Percentiles rank a stretch among this genome's conserved stretches.
Conservation (phyloP, 2,329 filamentous ascomycete genomes). For the Colletotrichum caudatum region DNA sequence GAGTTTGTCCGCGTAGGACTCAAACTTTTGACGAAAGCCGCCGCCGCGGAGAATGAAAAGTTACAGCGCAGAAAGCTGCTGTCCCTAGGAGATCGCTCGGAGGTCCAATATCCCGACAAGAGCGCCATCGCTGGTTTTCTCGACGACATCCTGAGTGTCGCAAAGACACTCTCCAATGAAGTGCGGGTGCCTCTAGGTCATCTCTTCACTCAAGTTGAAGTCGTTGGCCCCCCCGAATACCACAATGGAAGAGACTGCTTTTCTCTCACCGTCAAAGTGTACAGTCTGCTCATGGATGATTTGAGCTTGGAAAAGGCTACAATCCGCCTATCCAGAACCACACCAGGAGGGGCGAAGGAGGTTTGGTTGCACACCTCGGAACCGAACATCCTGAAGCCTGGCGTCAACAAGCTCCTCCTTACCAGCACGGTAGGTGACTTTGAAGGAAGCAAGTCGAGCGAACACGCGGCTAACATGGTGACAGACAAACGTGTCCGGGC, state of each 20-base stretch:
- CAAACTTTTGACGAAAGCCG: slow-evolving; percentile 78
- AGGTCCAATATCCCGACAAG: slow-evolving; percentile 47
- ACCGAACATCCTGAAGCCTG: slow-evolving; percentile 64
- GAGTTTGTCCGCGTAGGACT: slow-evolving; percentile 84
- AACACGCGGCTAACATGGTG: slow-evolving; percentile 46
- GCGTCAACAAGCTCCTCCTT: slow-evolving; percentile 53
- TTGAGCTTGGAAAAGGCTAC: slow-evolving; percentile 71
- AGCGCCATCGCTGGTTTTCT: slow-evolving; percentile 62
- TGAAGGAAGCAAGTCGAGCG: neutral
- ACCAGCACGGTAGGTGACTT: slow-evolving; percentile 50
- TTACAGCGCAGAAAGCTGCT: slow-evolving; percentile 53
- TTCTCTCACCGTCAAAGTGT: slow-evolving; percentile 73
- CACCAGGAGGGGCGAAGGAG: slow-evolving; percentile 60
- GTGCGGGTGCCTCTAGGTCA: slow-evolving; percentile 75
- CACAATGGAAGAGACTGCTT: slow-evolving; percentile 81
- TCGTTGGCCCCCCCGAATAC: slow-evolving; percentile 78
- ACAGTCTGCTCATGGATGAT: slow-evolving; percentile 78
- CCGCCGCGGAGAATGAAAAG: slow-evolving; percentile 64
- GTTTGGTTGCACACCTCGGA: slow-evolving; percentile 51
- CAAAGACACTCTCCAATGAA: slow-evolving; percentile 64
- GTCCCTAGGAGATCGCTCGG: slow-evolving; percentile 37
- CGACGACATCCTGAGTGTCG: slow-evolving; percentile 59
- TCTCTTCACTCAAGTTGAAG: slow-evolving; percentile 78
- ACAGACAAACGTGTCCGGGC: slow-evolving; percentile 75
- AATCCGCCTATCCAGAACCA: slow-evolving; percentile 47